Percentiles rank a stretch among this genome's conserved stretches.
Evolutionary conservation across 805 yeast genomes (phyloP).

Genomic region (Saturnispora quitensis): DNA sequence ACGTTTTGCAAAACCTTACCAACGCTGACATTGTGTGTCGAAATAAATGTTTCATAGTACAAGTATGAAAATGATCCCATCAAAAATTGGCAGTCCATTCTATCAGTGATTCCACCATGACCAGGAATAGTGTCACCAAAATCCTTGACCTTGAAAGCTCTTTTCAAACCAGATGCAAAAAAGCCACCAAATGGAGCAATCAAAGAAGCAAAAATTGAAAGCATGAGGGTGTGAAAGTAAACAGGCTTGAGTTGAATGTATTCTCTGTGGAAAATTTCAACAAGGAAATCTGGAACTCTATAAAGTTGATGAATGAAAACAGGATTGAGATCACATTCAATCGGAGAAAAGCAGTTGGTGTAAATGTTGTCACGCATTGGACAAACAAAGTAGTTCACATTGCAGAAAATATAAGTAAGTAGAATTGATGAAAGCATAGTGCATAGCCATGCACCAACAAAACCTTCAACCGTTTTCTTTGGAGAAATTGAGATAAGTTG

Average conservation of each 20-base stretch:
- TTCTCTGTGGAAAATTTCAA: constrained; percentile 33
- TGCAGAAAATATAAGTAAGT: constrained; percentile 54
- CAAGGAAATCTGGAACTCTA: constrained; percentile 62
- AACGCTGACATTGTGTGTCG: constrained; percentile 60
- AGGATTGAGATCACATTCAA: constrained; percentile 77
- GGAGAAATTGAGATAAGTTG: constrained; percentile 91
- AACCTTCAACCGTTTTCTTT: constrained; percentile 95
- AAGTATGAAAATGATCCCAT: constrained; percentile 95
- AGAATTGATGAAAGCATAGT: constrained; percentile 68
- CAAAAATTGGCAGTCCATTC: constrained; percentile 95
- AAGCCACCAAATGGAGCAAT: constrained; percentile 99
- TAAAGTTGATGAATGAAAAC: constrained; percentile 78
- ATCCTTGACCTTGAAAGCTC: constrained; percentile 93
- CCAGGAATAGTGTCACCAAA: constrained; percentile 99
- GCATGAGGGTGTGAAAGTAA: constrained; percentile 75
- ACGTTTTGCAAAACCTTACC: constrained; percentile 71
- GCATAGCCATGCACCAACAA: constrained; percentile 94
- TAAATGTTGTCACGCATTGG: constrained; percentile 46
- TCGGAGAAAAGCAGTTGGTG: constrained; percentile 45
- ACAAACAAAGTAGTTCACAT: constrained; percentile 72
- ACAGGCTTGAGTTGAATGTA: constrained; percentile 69
- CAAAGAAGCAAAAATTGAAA: constrained; percentile 91
- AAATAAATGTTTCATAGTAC: constrained; percentile 86
- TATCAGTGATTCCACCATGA: constrained; percentile 96
- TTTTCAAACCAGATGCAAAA: constrained; percentile 93